These are phyloP conservation scores for Penicillium robsamsonii DNA, from an alignment of 495 filamentous ascomycete species.

Conservation along the genomic window DNA sequence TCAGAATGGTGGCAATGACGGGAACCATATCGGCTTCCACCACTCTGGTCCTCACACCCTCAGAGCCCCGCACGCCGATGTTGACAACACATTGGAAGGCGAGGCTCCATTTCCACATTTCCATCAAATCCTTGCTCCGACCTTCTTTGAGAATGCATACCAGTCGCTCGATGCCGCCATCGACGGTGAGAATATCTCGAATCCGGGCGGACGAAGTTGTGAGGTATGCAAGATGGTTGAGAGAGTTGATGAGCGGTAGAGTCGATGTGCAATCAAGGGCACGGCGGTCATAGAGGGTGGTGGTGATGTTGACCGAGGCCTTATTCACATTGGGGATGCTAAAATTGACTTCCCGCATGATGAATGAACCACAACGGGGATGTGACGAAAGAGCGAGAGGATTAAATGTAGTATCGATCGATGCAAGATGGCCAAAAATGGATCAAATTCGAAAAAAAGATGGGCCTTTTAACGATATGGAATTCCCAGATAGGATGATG, in stretches of 20 bases:
- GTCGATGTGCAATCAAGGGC: conserved; percentile 98
- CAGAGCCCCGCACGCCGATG: conserved; percentile 93
- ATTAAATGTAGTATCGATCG: conserved; percentile 9
- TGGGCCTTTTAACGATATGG: conserved; percentile 25
- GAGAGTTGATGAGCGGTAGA: conserved; percentile 92
- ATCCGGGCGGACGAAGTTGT: conserved; percentile 98
- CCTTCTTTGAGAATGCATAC: conserved; percentile 98
- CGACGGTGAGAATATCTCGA: conserved; percentile 93
- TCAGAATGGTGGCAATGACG: conserved; percentile 97
- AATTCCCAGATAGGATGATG: conserved; percentile 20
- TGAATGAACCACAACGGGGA: conserved; percentile 25
- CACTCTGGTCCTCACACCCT: conserved; percentile 86
- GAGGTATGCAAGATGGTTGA: conserved; percentile 96
- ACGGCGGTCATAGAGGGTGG: conserved; percentile 93
- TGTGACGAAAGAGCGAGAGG: neutral
- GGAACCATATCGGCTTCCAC: conserved; percentile 99
- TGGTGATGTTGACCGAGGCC: conserved; percentile 98
- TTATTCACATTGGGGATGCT: conserved; percentile 99
- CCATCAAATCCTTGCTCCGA: conserved; percentile 95
- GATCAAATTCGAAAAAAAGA: conserved; percentile 13
- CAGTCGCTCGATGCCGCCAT: conserved; percentile 93
- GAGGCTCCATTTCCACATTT: conserved; percentile 99
- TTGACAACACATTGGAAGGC: conserved; percentile 99
- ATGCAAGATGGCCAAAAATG: conserved; percentile 15
- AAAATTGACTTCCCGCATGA: conserved; percentile 99